These are phyloP conservation scores for Apostasia ramifera DNA, from an alignment of 106 monocot genomes.

Conservation along the genomic window DNA sequence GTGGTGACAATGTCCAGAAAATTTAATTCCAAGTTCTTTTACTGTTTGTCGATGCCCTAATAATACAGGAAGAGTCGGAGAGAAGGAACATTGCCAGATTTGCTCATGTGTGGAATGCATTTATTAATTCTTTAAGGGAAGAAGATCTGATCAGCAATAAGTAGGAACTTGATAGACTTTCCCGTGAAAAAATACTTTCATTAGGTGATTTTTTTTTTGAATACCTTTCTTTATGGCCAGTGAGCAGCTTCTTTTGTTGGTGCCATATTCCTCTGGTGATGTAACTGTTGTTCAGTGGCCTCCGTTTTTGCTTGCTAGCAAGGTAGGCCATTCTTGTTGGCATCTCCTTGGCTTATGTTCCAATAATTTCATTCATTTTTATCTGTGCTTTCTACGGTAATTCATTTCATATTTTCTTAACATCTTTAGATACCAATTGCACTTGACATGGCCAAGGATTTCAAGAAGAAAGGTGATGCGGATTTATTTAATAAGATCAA, in stretches of 20 bases:
- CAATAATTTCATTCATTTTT: not conserved
- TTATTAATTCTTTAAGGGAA: conserved; percentile 61
- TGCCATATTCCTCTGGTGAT: conserved; percentile 65
- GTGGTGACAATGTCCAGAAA: conserved; percentile 1
- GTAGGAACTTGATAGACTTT: conserved; percentile 18
- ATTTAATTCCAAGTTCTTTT: not conserved
- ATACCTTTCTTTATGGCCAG: conserved; percentile 27
- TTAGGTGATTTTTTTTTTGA: conserved; percentile 1
- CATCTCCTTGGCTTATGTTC: not conserved
- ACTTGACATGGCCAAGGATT: conserved; percentile 93
- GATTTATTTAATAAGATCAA: conserved; percentile 76
- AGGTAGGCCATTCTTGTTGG: conserved; percentile 32
- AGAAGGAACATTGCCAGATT: conserved; percentile 65
- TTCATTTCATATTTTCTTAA: not conserved
- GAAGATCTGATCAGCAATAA: conserved; percentile 85
- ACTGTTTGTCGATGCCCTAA: conserved; percentile 9
- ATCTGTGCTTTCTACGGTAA: not conserved
- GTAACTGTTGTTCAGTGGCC: conserved; percentile 93
- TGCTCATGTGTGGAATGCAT: conserved; percentile 81
- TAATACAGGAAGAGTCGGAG: conserved; percentile 46
- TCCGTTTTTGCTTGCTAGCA: conserved; percentile 97
- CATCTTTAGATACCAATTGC: conserved; percentile 81
- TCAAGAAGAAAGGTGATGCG: conserved; percentile 62
- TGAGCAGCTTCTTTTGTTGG: conserved; percentile 76
- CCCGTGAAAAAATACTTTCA: not conserved